These are phyloP conservation scores for Diplodia sapinea DNA, from an alignment of 2,329 filamentous ascomycete species.

Conservation along the genomic window DNA sequence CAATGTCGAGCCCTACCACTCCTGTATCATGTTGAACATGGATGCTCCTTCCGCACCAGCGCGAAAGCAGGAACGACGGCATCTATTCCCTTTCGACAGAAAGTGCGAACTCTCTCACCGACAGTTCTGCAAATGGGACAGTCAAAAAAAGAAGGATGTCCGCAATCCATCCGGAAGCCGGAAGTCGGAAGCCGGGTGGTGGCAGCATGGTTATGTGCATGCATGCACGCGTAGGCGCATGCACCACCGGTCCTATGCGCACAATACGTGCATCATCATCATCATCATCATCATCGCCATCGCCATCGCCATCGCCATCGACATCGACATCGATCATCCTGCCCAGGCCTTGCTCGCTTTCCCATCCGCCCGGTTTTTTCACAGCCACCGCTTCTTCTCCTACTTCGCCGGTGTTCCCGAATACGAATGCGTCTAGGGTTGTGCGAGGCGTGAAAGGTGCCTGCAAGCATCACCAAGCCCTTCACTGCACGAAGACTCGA, in stretches of 20 bases:
- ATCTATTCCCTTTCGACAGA: background rate
- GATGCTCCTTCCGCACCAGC: background rate
- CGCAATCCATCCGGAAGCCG: background rate
- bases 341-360: background rate
- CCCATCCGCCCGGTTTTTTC: background rate
- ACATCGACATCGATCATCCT: background rate
- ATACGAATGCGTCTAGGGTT: background rate
- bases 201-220: background rate
- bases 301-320: background rate
- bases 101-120: background rate
- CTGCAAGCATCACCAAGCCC: background rate
- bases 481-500: no score
- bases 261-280: background rate
- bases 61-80: background rate
- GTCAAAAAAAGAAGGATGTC: background rate
- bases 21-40: conserved; percentile 6
- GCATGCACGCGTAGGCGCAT: background rate
- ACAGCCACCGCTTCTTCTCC: background rate
- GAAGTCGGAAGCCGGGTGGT: background rate
- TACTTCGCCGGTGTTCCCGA: background rate
- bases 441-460: background rate
- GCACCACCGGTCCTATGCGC: background rate
- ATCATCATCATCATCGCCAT: background rate
- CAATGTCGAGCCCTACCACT: conserved; percentile 5
- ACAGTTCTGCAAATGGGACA: background rate